A percentile compares a stretch with the other conserved stretches of the same genome.
These are phyloP conservation scores for Suillus clintonianus DNA, from an alignment of 768 basidiomycete species.

Conservation along the genomic window DNA sequence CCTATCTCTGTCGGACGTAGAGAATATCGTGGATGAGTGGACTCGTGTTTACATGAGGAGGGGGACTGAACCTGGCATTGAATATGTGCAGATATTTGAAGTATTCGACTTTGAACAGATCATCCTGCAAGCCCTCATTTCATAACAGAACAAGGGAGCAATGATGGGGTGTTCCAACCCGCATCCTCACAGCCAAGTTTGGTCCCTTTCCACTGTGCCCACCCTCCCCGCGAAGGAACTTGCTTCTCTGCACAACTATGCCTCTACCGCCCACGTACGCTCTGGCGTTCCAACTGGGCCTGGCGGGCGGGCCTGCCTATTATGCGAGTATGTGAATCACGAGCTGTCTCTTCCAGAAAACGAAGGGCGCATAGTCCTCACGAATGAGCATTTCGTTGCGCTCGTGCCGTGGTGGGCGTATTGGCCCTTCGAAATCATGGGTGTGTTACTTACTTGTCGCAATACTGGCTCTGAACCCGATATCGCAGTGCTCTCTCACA, in stretches of 20 bases:
- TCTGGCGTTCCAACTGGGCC: slow-evolving; percentile 56
- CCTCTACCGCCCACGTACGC: slow-evolving; percentile 33
- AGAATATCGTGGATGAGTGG: slow-evolving; percentile 73
- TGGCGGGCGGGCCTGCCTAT: slow-evolving; percentile 61
- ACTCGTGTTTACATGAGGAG: slow-evolving; percentile 59
- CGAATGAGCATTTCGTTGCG: slow-evolving; percentile 78
- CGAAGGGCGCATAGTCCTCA: slow-evolving; percentile 64
- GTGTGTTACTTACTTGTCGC: slow-evolving; percentile 36
- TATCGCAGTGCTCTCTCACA: slow-evolving; percentile 67
- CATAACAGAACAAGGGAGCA: slow-evolving; percentile 78
- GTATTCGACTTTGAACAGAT: slow-evolving; percentile 39
- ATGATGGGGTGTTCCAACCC: slow-evolving; percentile 97
- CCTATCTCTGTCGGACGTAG: slow-evolving; percentile 58
- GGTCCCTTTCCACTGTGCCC: slow-evolving; percentile 77
- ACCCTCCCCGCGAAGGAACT: slow-evolving; percentile 71
- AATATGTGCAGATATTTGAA: slow-evolving; percentile 91
- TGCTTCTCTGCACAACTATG: slow-evolving; percentile 52
- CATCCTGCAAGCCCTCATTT: slow-evolving; percentile 7
- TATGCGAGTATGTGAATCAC: slow-evolving; percentile 77
- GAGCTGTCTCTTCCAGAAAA: slow-evolving; percentile 50
- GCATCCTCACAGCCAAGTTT: slow-evolving; percentile 91
- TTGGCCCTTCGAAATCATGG: slow-evolving; percentile 88
- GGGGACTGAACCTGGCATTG: slow-evolving; percentile 64
- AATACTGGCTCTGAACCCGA: slow-evolving; percentile 2
- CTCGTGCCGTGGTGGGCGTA: slow-evolving; percentile 95